Evolutionary conservation across 805 yeast species (phyloP), one percentile per base, ranked within the genome.

Genomic region (Komagataella pastoris): DNA sequence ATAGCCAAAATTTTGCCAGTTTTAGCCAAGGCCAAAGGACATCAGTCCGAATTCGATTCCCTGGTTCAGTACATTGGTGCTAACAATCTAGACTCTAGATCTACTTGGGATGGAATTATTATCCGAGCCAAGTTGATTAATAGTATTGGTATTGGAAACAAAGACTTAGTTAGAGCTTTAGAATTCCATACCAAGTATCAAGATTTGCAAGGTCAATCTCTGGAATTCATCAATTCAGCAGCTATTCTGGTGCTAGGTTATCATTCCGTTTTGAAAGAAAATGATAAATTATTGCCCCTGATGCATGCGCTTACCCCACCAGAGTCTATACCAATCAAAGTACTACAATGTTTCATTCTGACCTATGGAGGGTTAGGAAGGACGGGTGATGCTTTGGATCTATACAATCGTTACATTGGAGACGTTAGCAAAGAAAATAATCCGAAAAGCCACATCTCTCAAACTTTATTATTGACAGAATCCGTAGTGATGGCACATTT

Each of bases 271-370:
- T 6, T 23, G 6, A 53, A 49, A 2, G 50, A 58, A 14, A 53
- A 57, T 6, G 24, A 50, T 2, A 49, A 51, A 17, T 36, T 58
- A 48, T 17, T 62, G 6, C 24, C 53, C n/a, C 54, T 58, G 36
- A 64, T 66, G 1, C 62, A 63, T 50, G 59, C 58, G 1, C 52
- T 64, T 21, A 51, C 64, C 2, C 67, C 66, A 1, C 67, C 62
- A 47, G 30, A 52, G 3, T 61, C 63, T 7, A 36, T 66, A 6
- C 61, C 64, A 1, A 58, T 63, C 1, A 51, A 51, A 6, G 62
- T 60, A 17, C 21, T 59, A 6, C 62, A 65, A 2, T 56, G 63
- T 0, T 51, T 62, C 7, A 52, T 66, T 6, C 30, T 66, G 7
- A 55, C 52, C 14, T 55, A 62, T 45, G 62, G 63, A 4, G 65